These are phyloP conservation scores for Castanea sativa DNA, from an alignment of 306 rosid genomes.

Conservation along the genomic window DNA sequence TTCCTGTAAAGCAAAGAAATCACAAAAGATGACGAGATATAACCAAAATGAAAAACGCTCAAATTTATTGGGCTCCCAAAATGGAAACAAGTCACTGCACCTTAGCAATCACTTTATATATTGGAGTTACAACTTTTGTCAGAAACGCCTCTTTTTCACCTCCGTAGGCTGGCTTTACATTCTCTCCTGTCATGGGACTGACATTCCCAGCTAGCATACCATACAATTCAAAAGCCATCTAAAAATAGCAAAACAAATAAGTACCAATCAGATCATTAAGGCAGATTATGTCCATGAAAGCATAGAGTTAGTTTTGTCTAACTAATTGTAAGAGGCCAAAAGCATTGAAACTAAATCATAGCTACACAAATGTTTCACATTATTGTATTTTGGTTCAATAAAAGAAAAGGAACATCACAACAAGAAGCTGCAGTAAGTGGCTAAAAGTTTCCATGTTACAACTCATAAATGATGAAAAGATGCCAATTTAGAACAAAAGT, in stretches of 20 bases:
- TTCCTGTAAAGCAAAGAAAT: slow-evolving; percentile 55
- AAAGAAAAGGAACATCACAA: neutral
- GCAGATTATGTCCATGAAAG: neutral
- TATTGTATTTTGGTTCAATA: neutral
- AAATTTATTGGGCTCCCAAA: slow-evolving; percentile 3
- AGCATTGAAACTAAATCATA: neutral
- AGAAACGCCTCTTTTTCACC: slow-evolving; percentile 95
- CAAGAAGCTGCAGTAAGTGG: neutral
- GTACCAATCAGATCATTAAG: neutral
- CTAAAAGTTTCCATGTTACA: neutral
- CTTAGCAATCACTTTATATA: slow-evolving; percentile 89
- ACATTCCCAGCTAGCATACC: slow-evolving; percentile 99
- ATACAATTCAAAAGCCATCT: slow-evolving; percentile 99
- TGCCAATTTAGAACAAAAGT: neutral
- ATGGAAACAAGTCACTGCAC: slow-evolving; percentile 32
- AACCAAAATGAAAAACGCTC: slow-evolving; percentile 12
- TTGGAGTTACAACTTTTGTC: slow-evolving; percentile 88
- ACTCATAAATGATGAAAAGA: neutral
- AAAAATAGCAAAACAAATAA: slow-evolving; percentile 30
- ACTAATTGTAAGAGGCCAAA: neutral
- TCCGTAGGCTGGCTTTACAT: slow-evolving; percentile 96
- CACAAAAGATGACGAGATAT: slow-evolving; percentile 6
- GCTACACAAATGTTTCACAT: neutral
- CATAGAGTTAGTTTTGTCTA: neutral
- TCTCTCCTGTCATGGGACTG: slow-evolving; percentile 98